Evolutionary conservation across 148 eudicot species (phyloP).

Genomic region (Heliamphora exappendiculata): DNA sequence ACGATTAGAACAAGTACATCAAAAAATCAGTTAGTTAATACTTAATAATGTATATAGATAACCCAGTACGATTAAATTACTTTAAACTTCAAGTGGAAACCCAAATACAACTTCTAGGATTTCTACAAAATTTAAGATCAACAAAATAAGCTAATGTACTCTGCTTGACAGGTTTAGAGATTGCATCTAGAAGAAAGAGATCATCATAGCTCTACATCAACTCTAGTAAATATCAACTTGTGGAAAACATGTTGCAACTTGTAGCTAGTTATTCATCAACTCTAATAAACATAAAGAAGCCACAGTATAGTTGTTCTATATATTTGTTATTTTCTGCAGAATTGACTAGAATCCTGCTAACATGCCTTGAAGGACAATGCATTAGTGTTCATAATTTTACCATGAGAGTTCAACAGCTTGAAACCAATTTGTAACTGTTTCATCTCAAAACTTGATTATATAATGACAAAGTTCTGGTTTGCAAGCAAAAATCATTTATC

Average conservation of each 20-base stretch:
- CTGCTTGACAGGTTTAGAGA: background rate
- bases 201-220: background rate
- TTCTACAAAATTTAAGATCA: background rate
- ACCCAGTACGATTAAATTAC: background rate
- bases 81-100: background rate
- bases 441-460: background rate
- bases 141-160: background rate
- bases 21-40: background rate
- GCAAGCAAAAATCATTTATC: background rate
- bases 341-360: background rate
- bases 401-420: background rate
- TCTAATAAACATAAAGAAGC: background rate
- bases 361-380: no score
- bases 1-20: slow-evolving; percentile 1
- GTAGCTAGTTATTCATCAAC: background rate
- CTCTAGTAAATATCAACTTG: background rate
- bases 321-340: background rate
- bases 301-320: background rate
- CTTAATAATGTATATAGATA: background rate
- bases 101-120: background rate
- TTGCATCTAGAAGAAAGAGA: background rate
- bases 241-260: background rate
- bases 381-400: background rate
- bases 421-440: background rate
- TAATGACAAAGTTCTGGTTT: background rate